These are phyloP conservation scores for Metschnikowia colocasiae DNA, from an alignment of 805 yeast genomes.

Conservation along the genomic window DNA sequence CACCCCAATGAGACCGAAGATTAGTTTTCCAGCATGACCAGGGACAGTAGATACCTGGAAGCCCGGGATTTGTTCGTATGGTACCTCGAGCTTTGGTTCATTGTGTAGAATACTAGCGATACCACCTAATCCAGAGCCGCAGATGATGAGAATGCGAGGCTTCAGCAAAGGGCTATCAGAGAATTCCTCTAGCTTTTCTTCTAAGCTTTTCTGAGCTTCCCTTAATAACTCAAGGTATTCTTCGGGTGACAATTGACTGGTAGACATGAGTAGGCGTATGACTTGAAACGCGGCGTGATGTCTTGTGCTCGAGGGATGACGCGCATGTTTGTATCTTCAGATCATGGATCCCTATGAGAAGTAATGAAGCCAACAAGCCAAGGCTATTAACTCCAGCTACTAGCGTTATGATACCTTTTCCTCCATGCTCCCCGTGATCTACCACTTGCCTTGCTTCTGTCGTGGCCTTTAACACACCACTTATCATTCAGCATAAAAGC, in stretches of 20 bases:
- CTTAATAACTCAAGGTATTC: slow-evolving; percentile 21
- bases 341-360: too few species aligned
- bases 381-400: too few species aligned
- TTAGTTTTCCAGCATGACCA: slow-evolving; percentile 83
- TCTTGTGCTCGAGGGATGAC: too few species aligned
- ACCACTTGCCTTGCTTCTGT: too few species aligned
- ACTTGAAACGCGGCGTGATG: neutral
- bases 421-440: too few species aligned
- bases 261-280: slow-evolving; percentile 3
- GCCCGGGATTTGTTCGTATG: slow-evolving; percentile 73
- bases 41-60: slow-evolving; percentile 78
- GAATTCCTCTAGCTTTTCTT: slow-evolving; percentile 11
- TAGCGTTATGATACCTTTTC: too few species aligned
- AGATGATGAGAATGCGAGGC: slow-evolving; percentile 75
- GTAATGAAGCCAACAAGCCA: too few species aligned
- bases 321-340: too few species aligned
- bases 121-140: slow-evolving; percentile 95
- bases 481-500: too few species aligned
- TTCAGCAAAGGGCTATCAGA: slow-evolving; percentile 13
- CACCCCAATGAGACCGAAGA: slow-evolving; percentile 71
- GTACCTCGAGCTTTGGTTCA: slow-evolving; percentile 46
- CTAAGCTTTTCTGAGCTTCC: slow-evolving; percentile 20
- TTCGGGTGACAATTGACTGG: slow-evolving; percentile 15
- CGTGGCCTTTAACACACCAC: too few species aligned
- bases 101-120: slow-evolving; percentile 53